Evolutionary conservation across 2,329 filamentous ascomycete species (phyloP).

Genomic region (Calonectria pseudoturangicola): DNA sequence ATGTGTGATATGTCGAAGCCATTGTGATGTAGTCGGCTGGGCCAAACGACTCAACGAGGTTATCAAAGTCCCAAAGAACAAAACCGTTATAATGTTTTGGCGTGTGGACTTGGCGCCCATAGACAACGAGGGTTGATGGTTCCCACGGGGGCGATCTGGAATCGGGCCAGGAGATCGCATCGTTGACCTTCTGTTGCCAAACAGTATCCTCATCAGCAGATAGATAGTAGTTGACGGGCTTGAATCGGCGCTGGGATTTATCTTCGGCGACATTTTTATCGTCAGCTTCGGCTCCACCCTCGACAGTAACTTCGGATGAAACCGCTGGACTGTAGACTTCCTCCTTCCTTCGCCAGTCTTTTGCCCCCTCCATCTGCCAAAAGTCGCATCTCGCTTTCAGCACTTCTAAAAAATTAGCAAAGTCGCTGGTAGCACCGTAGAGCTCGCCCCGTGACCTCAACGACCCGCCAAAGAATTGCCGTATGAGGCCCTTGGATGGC

Average conservation of each 20-base stretch:
- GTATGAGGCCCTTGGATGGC: conserved; percentile 70
- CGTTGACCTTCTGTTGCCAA: conserved; percentile 52
- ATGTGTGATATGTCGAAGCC: conserved; percentile 86
- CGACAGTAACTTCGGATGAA: conserved; percentile 5
- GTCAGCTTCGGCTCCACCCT: conserved; percentile 14
- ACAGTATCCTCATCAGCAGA: conserved; percentile 54
- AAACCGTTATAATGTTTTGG: conserved; percentile 75
- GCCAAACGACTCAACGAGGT: conserved; percentile 81
- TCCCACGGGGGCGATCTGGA: conserved; percentile 61
- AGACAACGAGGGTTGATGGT: conserved; percentile 69
- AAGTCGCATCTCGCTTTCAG: conserved; percentile 86
- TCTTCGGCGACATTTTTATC: conserved; percentile 34
- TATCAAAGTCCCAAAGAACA: conserved; percentile 79
- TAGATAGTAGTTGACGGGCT: conserved; percentile 58
- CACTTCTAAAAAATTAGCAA: conserved; percentile 84
- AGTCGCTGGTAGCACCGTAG: conserved; percentile 80
- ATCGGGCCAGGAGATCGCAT: conserved; percentile 50
- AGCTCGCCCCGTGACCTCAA: conserved; percentile 65
- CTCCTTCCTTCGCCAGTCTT: conserved; percentile 81
- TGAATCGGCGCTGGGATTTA: conserved; percentile 46
- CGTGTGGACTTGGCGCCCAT: conserved; percentile 78
- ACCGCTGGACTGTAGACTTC: conserved; percentile 46
- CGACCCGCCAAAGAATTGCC: conserved; percentile 67
- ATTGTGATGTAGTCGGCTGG: conserved; percentile 90
- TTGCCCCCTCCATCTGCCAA: conserved; percentile 87